Evolutionary conservation across 225 moss, liverwort and hornwort genomes (phyloP).

Genomic region (Neckera pumila): DNA sequence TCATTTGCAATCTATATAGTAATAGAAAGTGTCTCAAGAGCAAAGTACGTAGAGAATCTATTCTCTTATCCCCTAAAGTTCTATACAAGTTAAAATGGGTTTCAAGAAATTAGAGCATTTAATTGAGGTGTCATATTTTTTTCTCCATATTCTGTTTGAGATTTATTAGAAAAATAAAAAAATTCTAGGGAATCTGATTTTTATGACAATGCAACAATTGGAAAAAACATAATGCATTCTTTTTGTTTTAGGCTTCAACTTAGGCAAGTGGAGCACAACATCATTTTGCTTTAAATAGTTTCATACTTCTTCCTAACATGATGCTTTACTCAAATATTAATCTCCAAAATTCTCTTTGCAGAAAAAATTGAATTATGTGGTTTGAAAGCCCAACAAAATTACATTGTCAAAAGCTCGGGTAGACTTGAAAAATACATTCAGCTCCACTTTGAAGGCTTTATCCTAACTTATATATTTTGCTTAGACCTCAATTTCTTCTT

Average conservation of each 20-base stretch:
- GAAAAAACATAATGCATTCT: neutral
- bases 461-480: neutral
- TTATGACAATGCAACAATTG: too few species aligned
- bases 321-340: neutral
- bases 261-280: rapidly evolving
- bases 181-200: neutral
- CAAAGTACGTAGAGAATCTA: rapidly evolving
- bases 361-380: neutral
- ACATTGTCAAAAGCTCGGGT: neutral
- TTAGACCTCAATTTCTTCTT: rapidly evolving
- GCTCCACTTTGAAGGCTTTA: neutral
- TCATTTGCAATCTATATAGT: neutral
- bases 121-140: neutral
- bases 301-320: neutral
- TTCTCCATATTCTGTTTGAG: neutral
- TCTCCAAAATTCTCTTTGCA: rapidly evolving
- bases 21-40: neutral
- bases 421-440: too few species aligned
- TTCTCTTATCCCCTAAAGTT: neutral
- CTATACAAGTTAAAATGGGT: neutral
- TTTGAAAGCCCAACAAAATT: rapidly evolving
- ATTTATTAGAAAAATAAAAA: rapidly evolving
- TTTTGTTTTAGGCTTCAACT: neutral
- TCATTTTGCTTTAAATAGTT: neutral
- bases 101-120: neutral